These are phyloP conservation scores for Diaporthe velutina DNA, from an alignment of 2,329 filamentous ascomycete genomes.

Conservation along the genomic window DNA sequence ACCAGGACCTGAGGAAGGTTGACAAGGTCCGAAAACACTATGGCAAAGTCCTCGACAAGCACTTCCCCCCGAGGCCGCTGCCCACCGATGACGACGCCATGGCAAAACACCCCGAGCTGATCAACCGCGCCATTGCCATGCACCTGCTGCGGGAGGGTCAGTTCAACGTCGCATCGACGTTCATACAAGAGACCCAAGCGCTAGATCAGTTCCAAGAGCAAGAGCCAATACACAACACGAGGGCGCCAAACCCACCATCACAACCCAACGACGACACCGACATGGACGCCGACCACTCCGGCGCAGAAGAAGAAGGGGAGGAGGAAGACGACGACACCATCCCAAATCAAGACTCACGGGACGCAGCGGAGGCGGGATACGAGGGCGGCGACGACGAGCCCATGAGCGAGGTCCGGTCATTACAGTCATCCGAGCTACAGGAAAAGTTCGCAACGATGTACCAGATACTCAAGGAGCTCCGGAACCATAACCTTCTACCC, in stretches of 20 bases:
- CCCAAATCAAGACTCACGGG: conserved; percentile 15
- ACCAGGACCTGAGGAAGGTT: conserved; percentile 84
- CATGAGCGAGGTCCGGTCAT: conserved; percentile 61
- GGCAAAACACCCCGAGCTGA: conserved; percentile 78
- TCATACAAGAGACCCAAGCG: conserved; percentile 77
- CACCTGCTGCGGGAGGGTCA: conserved; percentile 95
- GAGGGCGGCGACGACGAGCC: conserved; percentile 41
- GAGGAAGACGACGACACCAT: conserved; percentile 32
- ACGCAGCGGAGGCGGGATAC: conserved; percentile 1
- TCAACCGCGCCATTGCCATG: conserved; percentile 96
- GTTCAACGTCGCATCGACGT: conserved; percentile 88
- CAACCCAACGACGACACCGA: conserved; percentile 34
- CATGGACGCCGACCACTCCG: conserved; percentile 37
- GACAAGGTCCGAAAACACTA: conserved; percentile 87
- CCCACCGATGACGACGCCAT: conserved; percentile 86
- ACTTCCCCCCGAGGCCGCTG: conserved; percentile 68
- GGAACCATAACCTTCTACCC: conserved; percentile 79
- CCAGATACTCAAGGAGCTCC: conserved; percentile 83
- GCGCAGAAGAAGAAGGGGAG: conserved; percentile 14
- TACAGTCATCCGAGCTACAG: conserved; percentile 78
- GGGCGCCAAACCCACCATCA: background rate
- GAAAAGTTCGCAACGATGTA: conserved; percentile 92
- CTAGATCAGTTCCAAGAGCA: conserved; percentile 34
- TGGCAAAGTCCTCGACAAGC: conserved; percentile 85
- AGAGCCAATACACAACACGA: background rate